phyloP scores from a whole-genome alignment of 257 asterid species.

The Rubia yunnanensis region DNA sequence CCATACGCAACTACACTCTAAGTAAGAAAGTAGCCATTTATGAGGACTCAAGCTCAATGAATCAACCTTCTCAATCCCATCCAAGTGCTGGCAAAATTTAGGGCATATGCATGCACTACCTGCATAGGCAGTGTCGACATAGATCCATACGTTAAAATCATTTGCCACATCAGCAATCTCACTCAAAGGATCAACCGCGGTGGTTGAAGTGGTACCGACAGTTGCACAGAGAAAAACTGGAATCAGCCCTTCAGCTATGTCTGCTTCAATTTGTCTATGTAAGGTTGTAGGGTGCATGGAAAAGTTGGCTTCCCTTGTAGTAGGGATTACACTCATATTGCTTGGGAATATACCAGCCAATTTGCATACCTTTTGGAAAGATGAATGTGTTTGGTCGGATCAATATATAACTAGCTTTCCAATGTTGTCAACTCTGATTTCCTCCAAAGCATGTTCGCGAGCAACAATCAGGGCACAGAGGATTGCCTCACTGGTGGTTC shows the following conservation, averaged over 20 bases:
- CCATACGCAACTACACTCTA: constrained; percentile 72
- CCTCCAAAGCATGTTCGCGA: constrained; percentile 40
- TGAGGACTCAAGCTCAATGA: constrained; percentile 72
- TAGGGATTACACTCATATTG: too few species aligned
- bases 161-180: constrained; percentile 49
- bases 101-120: too few species aligned
- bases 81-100: too few species aligned
- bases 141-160: constrained; percentile 50
- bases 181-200: constrained; percentile 40
- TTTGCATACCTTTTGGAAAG: too few species aligned
- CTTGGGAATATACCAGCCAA: too few species aligned
- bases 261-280: constrained; percentile 28
- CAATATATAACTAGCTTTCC: constrained; percentile 51
- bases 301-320: too few species aligned
- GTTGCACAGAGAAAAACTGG: too few species aligned
- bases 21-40: constrained; percentile 52
- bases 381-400: too few species aligned
- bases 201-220: too few species aligned
- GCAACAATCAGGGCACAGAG: constrained; percentile 55
- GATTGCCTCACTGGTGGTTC: constrained; percentile 62
- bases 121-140: constrained; percentile 67
- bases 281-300: constrained; percentile 23
- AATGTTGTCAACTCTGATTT: constrained; percentile 37
- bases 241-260: constrained; percentile 33
- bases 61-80: constrained; percentile 49